phyloP scores from a whole-genome alignment of 768 basidiomycete species.

The Calvatia gigantea region DNA sequence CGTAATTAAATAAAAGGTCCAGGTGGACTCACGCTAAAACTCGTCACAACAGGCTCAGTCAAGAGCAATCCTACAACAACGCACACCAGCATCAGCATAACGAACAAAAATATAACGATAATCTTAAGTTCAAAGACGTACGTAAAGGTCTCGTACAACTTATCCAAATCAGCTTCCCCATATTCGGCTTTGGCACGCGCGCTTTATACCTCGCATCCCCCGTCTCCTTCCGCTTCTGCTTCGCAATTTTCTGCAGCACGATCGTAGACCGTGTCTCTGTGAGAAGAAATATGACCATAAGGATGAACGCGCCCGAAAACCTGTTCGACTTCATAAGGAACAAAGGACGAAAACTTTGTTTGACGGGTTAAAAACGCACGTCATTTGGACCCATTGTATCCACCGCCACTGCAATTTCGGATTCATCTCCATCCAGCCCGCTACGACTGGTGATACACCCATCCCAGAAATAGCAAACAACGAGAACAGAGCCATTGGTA shows the following conservation, averaged over 20 bases:
- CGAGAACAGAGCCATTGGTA: constrained; percentile 77
- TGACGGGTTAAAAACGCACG: constrained; percentile 15
- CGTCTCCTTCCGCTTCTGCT: constrained; percentile 57
- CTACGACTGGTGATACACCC: constrained; percentile 22
- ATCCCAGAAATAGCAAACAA: constrained; percentile 35
- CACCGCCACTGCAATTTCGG: constrained; percentile 24
- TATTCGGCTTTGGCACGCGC: constrained; percentile 52
- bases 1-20: constrained; percentile 24
- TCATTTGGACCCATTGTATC: constrained; percentile 29
- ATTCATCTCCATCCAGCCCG: constrained; percentile 28
- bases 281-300: constrained; percentile 51
- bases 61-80: constrained; percentile 50
- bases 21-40: constrained; percentile 59
- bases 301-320: constrained; percentile 37
- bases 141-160: constrained; percentile 71
- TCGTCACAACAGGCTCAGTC: constrained; percentile 72
- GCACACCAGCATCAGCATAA: not conserved
- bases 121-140: constrained; percentile 35
- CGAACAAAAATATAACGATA: not conserved
- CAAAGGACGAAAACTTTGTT: not conserved
- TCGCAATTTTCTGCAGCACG: constrained; percentile 63
- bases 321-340: constrained; percentile 27
- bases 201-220: constrained; percentile 63
- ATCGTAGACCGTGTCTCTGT: constrained; percentile 73
- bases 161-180: constrained; percentile 60